phyloP scores from a whole-genome alignment of 148 eudicot species.

The Silene conica region DNA sequence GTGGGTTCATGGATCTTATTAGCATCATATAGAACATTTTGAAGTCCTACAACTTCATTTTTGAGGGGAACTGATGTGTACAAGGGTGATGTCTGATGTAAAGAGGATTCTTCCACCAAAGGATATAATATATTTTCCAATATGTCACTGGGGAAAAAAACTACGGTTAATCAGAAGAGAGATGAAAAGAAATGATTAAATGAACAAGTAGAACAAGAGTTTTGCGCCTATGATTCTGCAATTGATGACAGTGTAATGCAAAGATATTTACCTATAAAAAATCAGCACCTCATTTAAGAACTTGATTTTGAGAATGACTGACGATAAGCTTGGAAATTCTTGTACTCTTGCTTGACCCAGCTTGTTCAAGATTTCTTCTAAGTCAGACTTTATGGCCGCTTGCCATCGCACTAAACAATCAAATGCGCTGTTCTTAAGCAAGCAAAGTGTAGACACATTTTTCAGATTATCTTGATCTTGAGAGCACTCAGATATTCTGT shows the following conservation, averaged over 20 bases:
- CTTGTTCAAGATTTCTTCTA: constrained; percentile 45
- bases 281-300: constrained; percentile 65
- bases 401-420: constrained; percentile 64
- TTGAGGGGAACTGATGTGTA: constrained; percentile 35
- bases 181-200: background rate
- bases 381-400: constrained; percentile 48
- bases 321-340: constrained; percentile 33
- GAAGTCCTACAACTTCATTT: constrained; percentile 56
- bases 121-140: constrained; percentile 58
- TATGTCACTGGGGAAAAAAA: constrained; percentile 46
- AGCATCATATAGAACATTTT: constrained; percentile 40
- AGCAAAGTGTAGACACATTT: constrained; percentile 25
- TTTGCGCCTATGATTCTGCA: background rate
- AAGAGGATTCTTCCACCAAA: constrained; percentile 34
- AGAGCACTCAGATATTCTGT: constrained; percentile 28
- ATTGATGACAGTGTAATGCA: constrained; percentile 5
- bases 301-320: constrained; percentile 47
- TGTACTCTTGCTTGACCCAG: constrained; percentile 43
- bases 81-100: constrained; percentile 24
- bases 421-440: constrained; percentile 32
- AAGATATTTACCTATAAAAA: constrained; percentile 55
- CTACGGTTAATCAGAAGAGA: background rate
- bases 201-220: constrained; percentile 13
- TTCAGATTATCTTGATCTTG: constrained; percentile 30
- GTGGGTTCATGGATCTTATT: constrained; percentile 27